Base-by-base conservation (phyloP, 2,329 filamentous ascomycete genomes). In the Botrytis squamosa region DNA sequence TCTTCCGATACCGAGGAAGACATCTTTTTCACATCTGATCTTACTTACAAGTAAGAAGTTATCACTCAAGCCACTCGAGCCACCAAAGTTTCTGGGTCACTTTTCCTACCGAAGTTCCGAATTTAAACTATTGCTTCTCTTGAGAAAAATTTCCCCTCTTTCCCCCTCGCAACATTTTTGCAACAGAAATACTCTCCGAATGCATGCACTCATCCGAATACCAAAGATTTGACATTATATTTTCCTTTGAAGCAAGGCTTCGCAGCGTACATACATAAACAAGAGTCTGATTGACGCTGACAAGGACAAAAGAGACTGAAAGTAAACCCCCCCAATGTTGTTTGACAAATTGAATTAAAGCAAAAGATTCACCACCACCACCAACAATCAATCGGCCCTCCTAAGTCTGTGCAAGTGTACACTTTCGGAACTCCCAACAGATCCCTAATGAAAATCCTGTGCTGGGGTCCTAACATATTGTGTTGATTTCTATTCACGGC, bases 21-120 rank as follows among this genome's bases (percentile, higher is more conserved):
- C 29, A 20, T 44, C 20, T 40, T 60, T 72, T 60, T 72, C 16
- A 60, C 71, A 72, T 69, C 40, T 72, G 71, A 72, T 68, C 20
- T 36, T 36, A 40, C 4, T 22, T 40, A 16, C 59, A 40, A n/a
- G 25, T 52, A 52, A n/a, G 49, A 52, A 52, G 33, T 16, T 62
- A 25, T 1, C 12, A 38, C 38, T 62, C 25, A 20, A 38, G 36
- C 6, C 12, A 36, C 38, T 62, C 25, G 36, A n/a, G 36, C 5
- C 10, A 36, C 36, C 25, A 25, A 33, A 38, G 29, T 22, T n/a
- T 62, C 22, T 40, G 20, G n/a, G n/a, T 5, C 33, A 16, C 44
- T 20, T n/a, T 40, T 25, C 49, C n/a, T 68, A 42, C 49, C 38
- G 49, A 33, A 57, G 16, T 29, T 38, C 4, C 4, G 4, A 68